These are phyloP conservation scores for Hordeum vulgare DNA, from an alignment of 176 grass and related monocot genomes.

Conservation along the genomic window MorexV3_pseudomolecules_assembly NC_058519.1:15303449-15303948, in stretches of 20 bases:
- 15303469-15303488: constrained; percentile 28
- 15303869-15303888: constrained; percentile 30
- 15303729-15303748: constrained; percentile 34
- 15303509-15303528: constrained; percentile 10
- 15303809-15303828: constrained; percentile 48
- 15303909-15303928: constrained; percentile 22
- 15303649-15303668: constrained; percentile 38
- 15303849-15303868: not conserved
- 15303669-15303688: constrained; percentile 32
- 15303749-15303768: constrained; percentile 14
- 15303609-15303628: constrained; percentile 34
- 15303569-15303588: constrained; percentile 46
- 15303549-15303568: constrained; percentile 19
- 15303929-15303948: constrained; percentile 38
- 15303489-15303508: constrained; percentile 47
- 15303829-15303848: constrained; percentile 40
- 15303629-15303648: constrained; percentile 5
- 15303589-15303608: constrained; percentile 35
- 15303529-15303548: constrained; percentile 26
- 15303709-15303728: not conserved
- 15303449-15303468: constrained; percentile 21
- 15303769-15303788: constrained; percentile 30
- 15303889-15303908: constrained; percentile 40
- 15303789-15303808: constrained; percentile 50
- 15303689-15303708: constrained; percentile 30